Percentiles rank a stretch among this genome's conserved stretches.
Evolutionary conservation across 2,329 filamentous ascomycete species (phyloP).

Genomic region (Coniochaeta sp.): DNA sequence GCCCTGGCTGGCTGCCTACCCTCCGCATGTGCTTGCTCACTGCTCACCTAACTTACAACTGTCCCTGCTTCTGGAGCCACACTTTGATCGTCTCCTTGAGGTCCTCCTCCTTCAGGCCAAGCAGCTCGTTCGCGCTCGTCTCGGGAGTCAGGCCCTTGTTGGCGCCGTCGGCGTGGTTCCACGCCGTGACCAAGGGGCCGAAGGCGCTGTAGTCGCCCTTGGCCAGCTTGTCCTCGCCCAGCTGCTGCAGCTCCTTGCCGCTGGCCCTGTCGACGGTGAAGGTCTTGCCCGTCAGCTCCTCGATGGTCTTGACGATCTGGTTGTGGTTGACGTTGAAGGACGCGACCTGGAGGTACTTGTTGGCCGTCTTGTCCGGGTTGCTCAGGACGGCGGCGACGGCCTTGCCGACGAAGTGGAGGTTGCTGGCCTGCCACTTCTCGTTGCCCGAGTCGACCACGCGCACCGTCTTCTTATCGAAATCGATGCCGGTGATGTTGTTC

Average conservation of each 20-base stretch:
- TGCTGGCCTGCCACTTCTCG: constrained; percentile 42
- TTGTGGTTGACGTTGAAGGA: constrained; percentile 53
- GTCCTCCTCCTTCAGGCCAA: constrained; percentile 15
- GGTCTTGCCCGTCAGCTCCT: constrained; percentile 43
- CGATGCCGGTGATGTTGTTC: constrained; percentile 41
- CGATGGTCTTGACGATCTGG: constrained; percentile 44
- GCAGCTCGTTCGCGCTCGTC: constrained; percentile 18
- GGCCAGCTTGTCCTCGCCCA: constrained; percentile 31
- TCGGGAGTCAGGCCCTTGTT: constrained; percentile 16
- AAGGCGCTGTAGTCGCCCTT: constrained; percentile 30
- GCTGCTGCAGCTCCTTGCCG: constrained; percentile 26
- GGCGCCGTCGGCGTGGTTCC: constrained; percentile 28
- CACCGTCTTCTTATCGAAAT: constrained; percentile 39
- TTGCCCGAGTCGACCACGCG: constrained; percentile 51
- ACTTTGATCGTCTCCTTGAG: constrained; percentile 8
- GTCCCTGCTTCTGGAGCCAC: constrained; percentile 7
- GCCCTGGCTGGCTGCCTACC: no score
- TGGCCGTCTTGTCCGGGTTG: constrained; percentile 43
- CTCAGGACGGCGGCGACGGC: constrained; percentile 44
- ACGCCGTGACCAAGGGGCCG: constrained; percentile 17
- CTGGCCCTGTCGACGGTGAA: constrained; percentile 36
- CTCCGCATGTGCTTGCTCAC: neutral
- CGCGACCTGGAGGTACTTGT: constrained; percentile 49
- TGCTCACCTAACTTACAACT: neutral
- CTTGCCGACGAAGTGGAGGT: constrained; percentile 41